phyloP scores from a whole-genome alignment of 169 alveolate genomes.

The Eimeria acervulina region DNA sequence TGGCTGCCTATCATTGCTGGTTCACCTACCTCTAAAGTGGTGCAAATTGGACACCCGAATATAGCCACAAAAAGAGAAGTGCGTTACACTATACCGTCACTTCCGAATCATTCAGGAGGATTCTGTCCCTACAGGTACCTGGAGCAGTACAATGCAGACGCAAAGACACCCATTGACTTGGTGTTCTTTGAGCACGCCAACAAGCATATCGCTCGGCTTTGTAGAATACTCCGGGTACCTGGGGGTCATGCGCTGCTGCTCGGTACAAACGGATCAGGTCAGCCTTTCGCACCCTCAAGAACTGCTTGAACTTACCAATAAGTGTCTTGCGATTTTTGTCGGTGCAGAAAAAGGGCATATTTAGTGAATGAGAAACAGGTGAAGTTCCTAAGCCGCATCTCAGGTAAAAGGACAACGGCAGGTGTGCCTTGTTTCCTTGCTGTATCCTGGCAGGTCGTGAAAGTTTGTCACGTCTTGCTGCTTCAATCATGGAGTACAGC shows the following conservation, averaged over 20 bases:
- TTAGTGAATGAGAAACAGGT: not conserved
- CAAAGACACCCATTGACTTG: slow-evolving; percentile 93
- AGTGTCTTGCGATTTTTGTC: not conserved
- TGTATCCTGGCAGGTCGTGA: slow-evolving; percentile 67
- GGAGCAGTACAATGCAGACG: slow-evolving; percentile 89
- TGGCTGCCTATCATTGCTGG: not conserved
- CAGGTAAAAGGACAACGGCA: not conserved
- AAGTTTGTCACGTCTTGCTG: slow-evolving; percentile 70
- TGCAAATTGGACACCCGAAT: not conserved
- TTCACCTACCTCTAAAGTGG: not conserved
- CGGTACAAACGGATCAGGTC: slow-evolving; percentile 98
- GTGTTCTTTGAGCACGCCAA: slow-evolving; percentile 93
- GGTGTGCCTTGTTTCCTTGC: not conserved
- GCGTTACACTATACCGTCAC: not conserved
- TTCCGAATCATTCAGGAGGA: not conserved
- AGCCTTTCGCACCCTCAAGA: slow-evolving; percentile 66
- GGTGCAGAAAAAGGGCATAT: not conserved
- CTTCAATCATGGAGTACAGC: slow-evolving; percentile 66
- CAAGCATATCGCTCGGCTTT: slow-evolving; percentile 95
- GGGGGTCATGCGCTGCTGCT: slow-evolving; percentile 96
- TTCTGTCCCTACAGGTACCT: slow-evolving; percentile 84
- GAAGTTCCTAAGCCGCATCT: not conserved
- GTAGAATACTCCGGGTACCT: slow-evolving; percentile 93
- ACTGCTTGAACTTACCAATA: not conserved
- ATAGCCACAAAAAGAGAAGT: not conserved